These are phyloP conservation scores for Chrysosporium queenslandicum DNA, from an alignment of 2,329 filamentous ascomycete species.

Conservation along the genomic window DNA sequence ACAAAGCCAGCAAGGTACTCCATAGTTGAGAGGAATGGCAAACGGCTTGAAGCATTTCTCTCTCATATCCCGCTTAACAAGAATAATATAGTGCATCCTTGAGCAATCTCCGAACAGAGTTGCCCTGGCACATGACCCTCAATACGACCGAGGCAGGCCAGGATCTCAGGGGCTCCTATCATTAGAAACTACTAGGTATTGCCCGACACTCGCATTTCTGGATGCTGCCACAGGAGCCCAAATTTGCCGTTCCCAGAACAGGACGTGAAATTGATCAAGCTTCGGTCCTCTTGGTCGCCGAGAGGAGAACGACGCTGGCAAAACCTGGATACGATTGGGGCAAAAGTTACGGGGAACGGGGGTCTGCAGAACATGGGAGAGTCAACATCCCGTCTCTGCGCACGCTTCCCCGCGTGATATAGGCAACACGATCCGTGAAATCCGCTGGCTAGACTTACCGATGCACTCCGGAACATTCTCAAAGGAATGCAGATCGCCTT, in stretches of 20 bases:
- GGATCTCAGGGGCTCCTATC: not conserved
- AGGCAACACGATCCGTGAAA: not conserved
- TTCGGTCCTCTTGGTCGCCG: not conserved
- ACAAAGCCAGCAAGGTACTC: slow-evolving; percentile 2
- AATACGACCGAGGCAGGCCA: not conserved
- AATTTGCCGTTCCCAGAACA: not conserved
- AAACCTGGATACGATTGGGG: slow-evolving; percentile 1
- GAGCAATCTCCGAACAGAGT: not conserved
- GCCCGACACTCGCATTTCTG: not conserved
- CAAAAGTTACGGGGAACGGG: not conserved
- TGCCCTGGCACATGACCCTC: not conserved
- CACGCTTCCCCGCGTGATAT: slow-evolving; percentile 2
- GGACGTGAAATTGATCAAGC: not conserved
- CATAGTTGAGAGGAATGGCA: not conserved
- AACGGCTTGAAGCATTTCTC: not conserved
- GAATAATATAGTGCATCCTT: not conserved
- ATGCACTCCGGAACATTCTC: slow-evolving; percentile 4
- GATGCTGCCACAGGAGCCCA: not conserved
- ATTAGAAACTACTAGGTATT: not conserved
- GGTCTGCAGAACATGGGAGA: not conserved
- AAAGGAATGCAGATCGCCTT: not conserved
- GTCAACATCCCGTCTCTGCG: not conserved
- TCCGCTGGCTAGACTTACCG: not conserved
- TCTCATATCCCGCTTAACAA: not conserved
- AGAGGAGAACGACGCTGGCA: not conserved